Base-by-base conservation (phyloP, 129 eudicot species). In the Centrapalus pauciflorus region DNA sequence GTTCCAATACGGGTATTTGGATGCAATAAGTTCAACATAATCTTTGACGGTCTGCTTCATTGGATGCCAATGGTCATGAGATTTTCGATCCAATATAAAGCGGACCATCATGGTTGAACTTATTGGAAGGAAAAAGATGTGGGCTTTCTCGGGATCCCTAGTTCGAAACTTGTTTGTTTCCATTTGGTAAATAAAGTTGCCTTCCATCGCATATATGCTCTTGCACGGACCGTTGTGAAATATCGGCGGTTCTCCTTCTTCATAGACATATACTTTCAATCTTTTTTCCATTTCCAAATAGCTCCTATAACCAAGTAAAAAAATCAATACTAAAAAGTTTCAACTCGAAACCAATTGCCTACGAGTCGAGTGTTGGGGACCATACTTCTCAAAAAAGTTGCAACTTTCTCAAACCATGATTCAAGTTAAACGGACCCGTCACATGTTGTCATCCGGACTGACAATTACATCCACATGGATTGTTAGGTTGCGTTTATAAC, bases 171-270 rank as follows among this genome's bases (percentile, higher is more conserved):
- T 51, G 66, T 61, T 64, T 25, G 70, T 54, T 65, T 83, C 84
- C 74, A 83, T 79, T 10, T 79, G 63, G 48, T 71, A 69, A 38
- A 83, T 79, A 26, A 83, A 79, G 54, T 57, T 79, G 24, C 88
- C 88, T 35, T 83, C 88, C 79, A 73, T 79, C 38, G 82, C 74
- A 48, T 75, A 78, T 29, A 83, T 70, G 21, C 79, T 77, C 48
- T 68, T 34, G 50, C 79, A 67, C 25, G 72, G 79, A 54, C 79
- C 75, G 55, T 46, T 63, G 35, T 79, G 88, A 33, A 83, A 70
- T 20, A 83, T 55, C 4, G 88, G 88, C 4, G 79, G 84, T 30
- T 83, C 88, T 33, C 88, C 88, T 61, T 79, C 83, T 67, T 83
- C 79, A 32, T 83, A 83, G 0, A 79, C 75, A 52, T 65, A 83